Evolutionary conservation across 2,329 filamentous ascomycete species (phyloP).

Genomic region (Exophiala lecanii-corni): DNA sequence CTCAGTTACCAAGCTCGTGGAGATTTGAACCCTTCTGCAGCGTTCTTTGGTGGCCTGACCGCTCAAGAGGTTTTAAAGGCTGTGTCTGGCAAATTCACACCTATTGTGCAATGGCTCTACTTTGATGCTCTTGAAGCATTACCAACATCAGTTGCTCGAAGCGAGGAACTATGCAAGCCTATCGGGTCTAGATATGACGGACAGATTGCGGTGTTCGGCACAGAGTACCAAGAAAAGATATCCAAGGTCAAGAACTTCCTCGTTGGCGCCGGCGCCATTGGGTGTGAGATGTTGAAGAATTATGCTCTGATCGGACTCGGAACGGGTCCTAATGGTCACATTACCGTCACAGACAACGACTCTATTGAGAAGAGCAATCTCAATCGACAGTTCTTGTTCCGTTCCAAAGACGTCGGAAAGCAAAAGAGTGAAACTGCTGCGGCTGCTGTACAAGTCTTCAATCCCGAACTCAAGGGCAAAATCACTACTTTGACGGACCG

Average conservation of each 20-base stretch:
- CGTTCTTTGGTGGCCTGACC: slow-evolving; percentile 88
- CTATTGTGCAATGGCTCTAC: slow-evolving; percentile 94
- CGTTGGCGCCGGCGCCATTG: slow-evolving; percentile 93
- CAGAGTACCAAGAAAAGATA: slow-evolving; percentile 89
- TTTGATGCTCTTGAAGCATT: slow-evolving; percentile 97
- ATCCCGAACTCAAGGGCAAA: slow-evolving; percentile 82
- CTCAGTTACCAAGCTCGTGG: slow-evolving; percentile 90
- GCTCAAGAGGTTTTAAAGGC: slow-evolving; percentile 96
- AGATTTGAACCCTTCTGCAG: slow-evolving; percentile 86
- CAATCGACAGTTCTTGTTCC: slow-evolving; percentile 95
- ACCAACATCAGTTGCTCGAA: slow-evolving; percentile 67
- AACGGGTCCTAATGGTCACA: slow-evolving; percentile 80
- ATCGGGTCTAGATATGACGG: slow-evolving; percentile 85
- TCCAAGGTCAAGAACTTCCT: slow-evolving; percentile 87
- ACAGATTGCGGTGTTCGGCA: slow-evolving; percentile 93
- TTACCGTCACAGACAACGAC: slow-evolving; percentile 95
- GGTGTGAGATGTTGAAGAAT: slow-evolving; percentile 98
- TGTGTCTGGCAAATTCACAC: slow-evolving; percentile 94
- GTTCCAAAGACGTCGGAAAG: slow-evolving; percentile 85
- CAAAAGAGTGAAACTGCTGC: slow-evolving; percentile 96
- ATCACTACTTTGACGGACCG: slow-evolving; percentile 83
- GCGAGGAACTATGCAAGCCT: slow-evolving; percentile 83
- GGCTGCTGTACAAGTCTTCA: slow-evolving; percentile 87
- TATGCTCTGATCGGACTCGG: slow-evolving; percentile 98
- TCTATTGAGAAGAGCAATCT: slow-evolving; percentile 98